Base-by-base conservation (phyloP, 2,329 filamentous ascomycete genomes). In the Bimuria novae-zelandiae region DNA sequence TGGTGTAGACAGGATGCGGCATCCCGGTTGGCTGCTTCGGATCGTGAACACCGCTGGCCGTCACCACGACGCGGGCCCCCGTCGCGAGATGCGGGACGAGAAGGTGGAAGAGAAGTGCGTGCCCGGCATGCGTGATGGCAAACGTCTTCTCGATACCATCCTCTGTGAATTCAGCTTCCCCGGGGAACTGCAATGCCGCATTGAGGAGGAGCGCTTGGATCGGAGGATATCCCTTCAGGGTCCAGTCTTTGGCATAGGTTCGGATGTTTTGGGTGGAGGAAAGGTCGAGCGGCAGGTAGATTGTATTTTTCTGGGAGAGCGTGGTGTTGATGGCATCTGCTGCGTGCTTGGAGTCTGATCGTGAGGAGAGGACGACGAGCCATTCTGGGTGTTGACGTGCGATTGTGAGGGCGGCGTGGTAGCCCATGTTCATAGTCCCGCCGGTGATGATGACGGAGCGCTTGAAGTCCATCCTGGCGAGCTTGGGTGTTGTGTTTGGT, bases 141-240 rank as follows among this genome's bases (percentile, higher is more conserved):
- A 84, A 84, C 6, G 76, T 79, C 27, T 63, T 58, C 59, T 83
- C 81, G 35, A 81, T 62, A 7, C 77, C 76, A 17, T 82, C 76
- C 0, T 46, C 53, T 0, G 75, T 77, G 42, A 74, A 70, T 0
- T 58, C 23, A 1, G 78, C 44, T 0, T 55, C 55, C 0, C 60
- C 61, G 0, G 76, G 75, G 42, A 80, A 76, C 55, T 83, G 79
- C 0, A 81, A 54, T 0, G 68, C 79, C 1, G 80, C 80, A 47
- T 83, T 82, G 17, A 81, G 66, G n/a, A 80, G 54, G 5, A 83
- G 71, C 4, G 71, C 64, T 44, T 74, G 67, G 52, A 82, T 78
- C 0, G 77, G 76, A 3, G 78, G 74, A 21, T 72, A n/a, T n/a
- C n/a, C n/a, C n/a, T n/a, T n/a, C n/a, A n/a, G n/a, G n/a, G n/a